Evolutionary conservation across 139 green algal genomes (phyloP).

Genomic region (Coccomyxa sp.): DNA sequence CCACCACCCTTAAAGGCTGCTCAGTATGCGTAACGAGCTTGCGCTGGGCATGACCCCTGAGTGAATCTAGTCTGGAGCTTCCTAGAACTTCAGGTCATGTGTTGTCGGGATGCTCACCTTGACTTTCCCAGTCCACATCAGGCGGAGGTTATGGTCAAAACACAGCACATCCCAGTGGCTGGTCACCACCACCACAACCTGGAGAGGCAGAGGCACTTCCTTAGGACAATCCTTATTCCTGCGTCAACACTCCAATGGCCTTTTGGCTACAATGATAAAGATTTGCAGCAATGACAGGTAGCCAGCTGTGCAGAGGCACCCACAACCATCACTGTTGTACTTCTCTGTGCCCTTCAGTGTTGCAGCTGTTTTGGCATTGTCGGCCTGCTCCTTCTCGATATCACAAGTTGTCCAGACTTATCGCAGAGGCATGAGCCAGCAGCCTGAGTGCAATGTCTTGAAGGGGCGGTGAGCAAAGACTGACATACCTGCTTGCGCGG

Average conservation of each 20-base stretch:
- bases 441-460: too few relatives aligned
- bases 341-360: not conserved
- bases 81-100: not conserved
- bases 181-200: slow-evolving; percentile 89
- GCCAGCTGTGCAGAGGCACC: too few relatives aligned
- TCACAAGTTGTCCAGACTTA: too few relatives aligned
- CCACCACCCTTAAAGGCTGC: not conserved
- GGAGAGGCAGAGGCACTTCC: slow-evolving; percentile 3
- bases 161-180: slow-evolving; percentile 70
- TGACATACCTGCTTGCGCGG: slow-evolving; percentile 63
- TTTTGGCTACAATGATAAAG: not conserved
- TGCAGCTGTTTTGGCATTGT: too few relatives aligned
- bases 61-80: not conserved
- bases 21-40: not conserved
- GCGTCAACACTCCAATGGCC: not conserved
- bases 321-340: too few relatives aligned
- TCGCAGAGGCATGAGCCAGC: too few relatives aligned
- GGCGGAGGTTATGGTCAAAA: slow-evolving; percentile 95
- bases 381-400: too few relatives aligned
- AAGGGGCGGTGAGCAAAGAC: too few relatives aligned
- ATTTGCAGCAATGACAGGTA: too few relatives aligned
- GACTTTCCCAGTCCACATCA: slow-evolving; percentile 75
- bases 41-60: too few relatives aligned
- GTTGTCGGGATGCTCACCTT: slow-evolving; percentile 11
- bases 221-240: not conserved